phyloP scores from a whole-genome alignment of 1,284 basidiomycete genomes.

The Sporisorium reilianum region DNA sequence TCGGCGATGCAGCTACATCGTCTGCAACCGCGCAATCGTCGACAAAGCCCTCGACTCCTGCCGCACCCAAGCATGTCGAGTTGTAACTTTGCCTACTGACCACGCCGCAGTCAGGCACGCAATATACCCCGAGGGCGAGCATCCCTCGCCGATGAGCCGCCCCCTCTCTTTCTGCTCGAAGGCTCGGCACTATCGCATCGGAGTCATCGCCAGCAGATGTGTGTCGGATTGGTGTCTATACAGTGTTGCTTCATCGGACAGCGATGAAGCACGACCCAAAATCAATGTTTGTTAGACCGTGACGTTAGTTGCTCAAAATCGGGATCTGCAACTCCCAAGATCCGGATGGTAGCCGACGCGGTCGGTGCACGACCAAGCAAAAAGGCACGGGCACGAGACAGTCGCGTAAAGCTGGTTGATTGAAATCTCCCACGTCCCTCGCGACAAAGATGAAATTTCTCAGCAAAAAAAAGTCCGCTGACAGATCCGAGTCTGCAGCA shows the following conservation, averaged over 20 bases:
- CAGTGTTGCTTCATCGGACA: no score
- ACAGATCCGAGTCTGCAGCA: constrained; percentile 9
- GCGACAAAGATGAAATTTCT: constrained; percentile 12
- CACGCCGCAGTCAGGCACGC: background rate
- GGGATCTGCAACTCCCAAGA: background rate
- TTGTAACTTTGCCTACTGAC: constrained; percentile 5
- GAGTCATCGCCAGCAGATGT: background rate
- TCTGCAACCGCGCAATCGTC: background rate
- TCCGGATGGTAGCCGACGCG: constrained; percentile 9
- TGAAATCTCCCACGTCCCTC: background rate
- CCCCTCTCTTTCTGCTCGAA: background rate
- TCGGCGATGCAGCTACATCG: background rate
- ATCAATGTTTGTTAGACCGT: background rate
- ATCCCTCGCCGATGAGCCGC: background rate
- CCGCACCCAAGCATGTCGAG: constrained; percentile 3
- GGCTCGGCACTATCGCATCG: background rate
- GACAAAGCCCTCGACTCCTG: background rate
- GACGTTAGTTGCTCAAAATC: background rate
- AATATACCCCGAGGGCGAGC: constrained; percentile 5
- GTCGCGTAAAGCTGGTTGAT: constrained; percentile 15
- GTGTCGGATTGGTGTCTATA: background rate
- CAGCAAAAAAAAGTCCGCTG: constrained; percentile 1
- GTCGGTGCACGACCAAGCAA: background rate
- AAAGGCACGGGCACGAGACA: background rate
- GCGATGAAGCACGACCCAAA: no score